Percentiles rank a stretch among this genome's conserved stretches.
phyloP scores from a whole-genome alignment of 2,329 filamentous ascomycete species.

The Cladosporium sp. region DNA sequence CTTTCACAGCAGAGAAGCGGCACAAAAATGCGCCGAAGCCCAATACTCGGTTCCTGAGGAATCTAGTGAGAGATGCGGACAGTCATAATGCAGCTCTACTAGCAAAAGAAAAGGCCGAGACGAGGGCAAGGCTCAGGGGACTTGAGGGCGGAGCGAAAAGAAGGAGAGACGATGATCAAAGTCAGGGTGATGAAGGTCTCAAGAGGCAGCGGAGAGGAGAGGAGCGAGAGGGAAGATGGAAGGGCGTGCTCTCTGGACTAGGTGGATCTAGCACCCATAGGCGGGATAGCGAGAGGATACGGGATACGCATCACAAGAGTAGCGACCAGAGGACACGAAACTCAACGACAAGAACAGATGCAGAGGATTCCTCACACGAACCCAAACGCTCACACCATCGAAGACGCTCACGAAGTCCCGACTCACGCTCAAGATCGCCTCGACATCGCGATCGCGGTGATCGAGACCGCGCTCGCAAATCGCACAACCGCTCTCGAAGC shows the following conservation, averaged over 20 bases:
- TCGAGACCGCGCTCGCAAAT: background rate
- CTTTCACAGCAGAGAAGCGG: constrained; percentile 13
- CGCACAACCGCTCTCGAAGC: background rate
- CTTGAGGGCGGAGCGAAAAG: constrained; percentile 35
- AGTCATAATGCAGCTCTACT: constrained; percentile 83
- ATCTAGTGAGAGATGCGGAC: constrained; percentile 84
- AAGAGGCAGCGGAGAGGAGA: constrained; percentile 6
- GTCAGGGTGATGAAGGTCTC: background rate
- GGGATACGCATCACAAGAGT: background rate
- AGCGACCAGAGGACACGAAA: background rate
- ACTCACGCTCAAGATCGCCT: constrained; percentile 11
- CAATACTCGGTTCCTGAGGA: constrained; percentile 82
- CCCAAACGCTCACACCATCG: background rate
- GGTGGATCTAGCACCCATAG: background rate
- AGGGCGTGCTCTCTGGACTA: constrained; percentile 17
- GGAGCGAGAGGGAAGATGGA: constrained; percentile 20
- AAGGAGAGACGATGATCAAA: constrained; percentile 18
- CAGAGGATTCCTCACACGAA: background rate
- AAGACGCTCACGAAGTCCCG: constrained; percentile 1
- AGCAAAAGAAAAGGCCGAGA: constrained; percentile 78
- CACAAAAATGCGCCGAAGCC: constrained; percentile 63
- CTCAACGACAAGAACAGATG: background rate
- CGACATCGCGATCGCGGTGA: background rate
- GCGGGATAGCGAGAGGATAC: background rate
- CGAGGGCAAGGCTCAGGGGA: constrained; percentile 63